Percentiles rank a stretch among this genome's conserved stretches.
phyloP scores from a whole-genome alignment of 345 rosid genomes.

The Brassica rapa region DNA sequence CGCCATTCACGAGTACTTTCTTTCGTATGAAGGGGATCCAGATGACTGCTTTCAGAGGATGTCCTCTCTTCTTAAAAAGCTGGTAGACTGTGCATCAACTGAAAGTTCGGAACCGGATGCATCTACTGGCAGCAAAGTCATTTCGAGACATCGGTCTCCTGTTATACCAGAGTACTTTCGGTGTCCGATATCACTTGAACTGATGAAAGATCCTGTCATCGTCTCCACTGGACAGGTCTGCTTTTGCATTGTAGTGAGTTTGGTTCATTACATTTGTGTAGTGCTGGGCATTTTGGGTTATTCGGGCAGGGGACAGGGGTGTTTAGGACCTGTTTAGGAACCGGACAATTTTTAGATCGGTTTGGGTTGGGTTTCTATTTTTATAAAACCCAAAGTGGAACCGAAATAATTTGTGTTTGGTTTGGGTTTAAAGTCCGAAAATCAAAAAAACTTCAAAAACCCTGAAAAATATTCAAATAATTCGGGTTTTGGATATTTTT shows the following conservation, averaged over 20 bases:
- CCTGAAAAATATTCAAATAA: too few relatives aligned
- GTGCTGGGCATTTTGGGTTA: too few relatives aligned
- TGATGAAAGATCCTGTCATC: conserved; percentile 98
- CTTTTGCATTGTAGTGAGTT: conserved; percentile 17
- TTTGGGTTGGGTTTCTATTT: too few relatives aligned
- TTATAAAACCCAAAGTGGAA: too few relatives aligned
- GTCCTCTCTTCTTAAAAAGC: conserved; percentile 68
- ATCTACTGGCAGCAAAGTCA: conserved; percentile 48
- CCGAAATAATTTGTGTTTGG: too few relatives aligned
- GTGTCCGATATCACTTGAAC: conserved; percentile 95
- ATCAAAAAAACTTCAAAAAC: too few relatives aligned
- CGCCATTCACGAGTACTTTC: conserved; percentile 75
- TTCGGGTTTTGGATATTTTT: too few relatives aligned
- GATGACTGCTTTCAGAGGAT: conserved; percentile 65
- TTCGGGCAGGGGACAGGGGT: too few relatives aligned
- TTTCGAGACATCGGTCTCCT: conserved; percentile 79
- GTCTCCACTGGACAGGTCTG: conserved; percentile 97
- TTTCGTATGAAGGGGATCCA: conserved; percentile 61
- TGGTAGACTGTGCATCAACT: conserved; percentile 55
- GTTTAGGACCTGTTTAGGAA: too few relatives aligned
- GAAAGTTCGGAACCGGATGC: conserved; percentile 60
- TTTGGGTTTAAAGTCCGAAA: too few relatives aligned
- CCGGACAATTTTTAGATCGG: too few relatives aligned
- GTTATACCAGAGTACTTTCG: conserved; percentile 97
- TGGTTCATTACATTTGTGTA: neutral